These are phyloP conservation scores for Solanum chmielewskii DNA, from an alignment of 257 asterid genomes.

Conservation along the genomic window DNA sequence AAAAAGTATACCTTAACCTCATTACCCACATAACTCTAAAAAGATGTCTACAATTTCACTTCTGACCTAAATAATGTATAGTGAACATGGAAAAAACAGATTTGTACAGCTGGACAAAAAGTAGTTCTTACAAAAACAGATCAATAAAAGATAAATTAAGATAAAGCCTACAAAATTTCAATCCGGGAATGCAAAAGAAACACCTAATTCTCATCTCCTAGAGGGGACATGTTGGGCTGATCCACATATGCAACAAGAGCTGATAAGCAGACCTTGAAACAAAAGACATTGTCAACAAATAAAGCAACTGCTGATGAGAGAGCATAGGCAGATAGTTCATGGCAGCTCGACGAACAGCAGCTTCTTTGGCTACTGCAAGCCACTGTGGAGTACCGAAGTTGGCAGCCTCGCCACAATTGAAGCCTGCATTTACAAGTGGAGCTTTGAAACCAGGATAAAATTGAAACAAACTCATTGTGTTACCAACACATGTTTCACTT, in stretches of 20 bases:
- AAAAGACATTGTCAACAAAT: constrained; percentile 93
- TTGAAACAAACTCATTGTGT: neutral
- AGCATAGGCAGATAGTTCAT: constrained; percentile 99
- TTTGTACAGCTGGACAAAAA: neutral
- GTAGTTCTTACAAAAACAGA: neutral
- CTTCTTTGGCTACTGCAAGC: constrained; percentile 96
- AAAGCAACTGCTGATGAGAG: constrained; percentile 90
- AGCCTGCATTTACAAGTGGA: constrained; percentile 35
- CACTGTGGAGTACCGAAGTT: constrained; percentile 92
- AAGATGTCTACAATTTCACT: neutral
- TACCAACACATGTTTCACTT: neutral
- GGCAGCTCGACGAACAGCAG: constrained; percentile 97
- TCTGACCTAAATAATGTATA: neutral
- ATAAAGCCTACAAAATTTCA: neutral
- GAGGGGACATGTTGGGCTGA: neutral
- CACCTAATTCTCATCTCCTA: neutral
- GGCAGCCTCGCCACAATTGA: constrained; percentile 99
- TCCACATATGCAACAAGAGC: neutral
- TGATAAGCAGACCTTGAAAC: constrained; percentile 55
- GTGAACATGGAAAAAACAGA: neutral
- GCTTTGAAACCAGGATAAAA: neutral
- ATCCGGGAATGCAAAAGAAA: neutral
- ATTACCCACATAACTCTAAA: neutral
- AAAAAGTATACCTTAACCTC: neutral
- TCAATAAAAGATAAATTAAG: neutral